A percentile compares a stretch with the other conserved stretches of the same genome.
These are phyloP conservation scores for Mortierella antarctica DNA, from an alignment of 192 early-diverging fungal species.

Conservation along the genomic window DNA sequence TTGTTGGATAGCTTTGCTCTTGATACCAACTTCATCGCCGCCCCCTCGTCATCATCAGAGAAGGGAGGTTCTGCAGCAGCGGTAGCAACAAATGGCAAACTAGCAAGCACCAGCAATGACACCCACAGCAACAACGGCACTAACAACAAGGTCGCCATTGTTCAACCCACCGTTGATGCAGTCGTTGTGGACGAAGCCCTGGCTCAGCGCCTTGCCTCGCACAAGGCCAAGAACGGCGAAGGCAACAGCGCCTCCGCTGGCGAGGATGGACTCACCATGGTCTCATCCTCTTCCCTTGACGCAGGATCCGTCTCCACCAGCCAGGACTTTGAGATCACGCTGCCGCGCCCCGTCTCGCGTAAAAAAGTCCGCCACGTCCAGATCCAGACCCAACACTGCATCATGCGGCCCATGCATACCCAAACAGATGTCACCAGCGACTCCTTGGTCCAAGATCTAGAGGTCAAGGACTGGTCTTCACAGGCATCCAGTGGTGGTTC, in stretches of 20 bases:
- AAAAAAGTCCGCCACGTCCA: slow-evolving; percentile 53
- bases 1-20: slow-evolving; percentile 24
- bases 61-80: not conserved
- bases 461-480: slow-evolving; percentile 19
- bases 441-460: slow-evolving; percentile 25
- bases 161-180: slow-evolving; percentile 21
- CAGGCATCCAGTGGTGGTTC: slow-evolving; percentile 15
- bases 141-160: not conserved
- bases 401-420: slow-evolving; percentile 44
- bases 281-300: not conserved
- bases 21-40: slow-evolving; percentile 19
- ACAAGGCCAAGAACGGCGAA: slow-evolving; percentile 37
- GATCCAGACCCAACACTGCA: slow-evolving; percentile 48
- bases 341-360: slow-evolving; percentile 38
- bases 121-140: slow-evolving; percentile 4
- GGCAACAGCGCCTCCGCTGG: not conserved
- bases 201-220: slow-evolving; percentile 29
- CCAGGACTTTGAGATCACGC: slow-evolving; percentile 25
- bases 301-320: slow-evolving; percentile 2
- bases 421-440: slow-evolving; percentile 31
- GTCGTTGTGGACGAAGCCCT: slow-evolving; percentile 24
- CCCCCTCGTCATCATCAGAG: not conserved
- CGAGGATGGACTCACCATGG: not conserved
- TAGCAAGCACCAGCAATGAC: slow-evolving; percentile 32
- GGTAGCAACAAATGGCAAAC: slow-evolving; percentile 1